phyloP scores from a whole-genome alignment of 225 moss, liverwort and hornwort species.

The Pleurozium schreberi region DNA sequence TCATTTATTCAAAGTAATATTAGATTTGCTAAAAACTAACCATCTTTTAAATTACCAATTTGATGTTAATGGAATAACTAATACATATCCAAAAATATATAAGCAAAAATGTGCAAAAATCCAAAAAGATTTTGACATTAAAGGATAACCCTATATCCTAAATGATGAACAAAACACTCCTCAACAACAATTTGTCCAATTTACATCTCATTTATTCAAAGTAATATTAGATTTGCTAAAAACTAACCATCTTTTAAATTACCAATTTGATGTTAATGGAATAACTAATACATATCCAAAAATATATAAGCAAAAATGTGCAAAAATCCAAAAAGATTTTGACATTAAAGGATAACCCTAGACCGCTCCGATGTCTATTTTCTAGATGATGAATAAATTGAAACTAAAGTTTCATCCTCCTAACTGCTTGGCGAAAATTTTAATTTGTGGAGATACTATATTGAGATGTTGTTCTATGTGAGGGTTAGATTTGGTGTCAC shows the following conservation, averaged over 20 bases:
- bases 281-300: no score
- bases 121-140: background rate
- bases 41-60: background rate
- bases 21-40: background rate
- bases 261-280: background rate
- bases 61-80: background rate
- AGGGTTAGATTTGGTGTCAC: no score
- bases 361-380: no score
- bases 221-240: background rate
- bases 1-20: background rate
- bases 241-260: no score
- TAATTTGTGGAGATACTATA: no score
- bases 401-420: no score
- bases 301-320: background rate
- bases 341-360: no score
- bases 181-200: accelerated
- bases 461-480: no score
- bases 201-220: background rate
- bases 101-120: background rate
- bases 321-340: background rate
- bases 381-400: no score
- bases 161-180: background rate
- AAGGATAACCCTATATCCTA: no score
- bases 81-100: no score
- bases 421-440: no score